Evolutionary conservation across 345 rosid species (phyloP), one percentile per base, ranked within the genome.

Genomic region (Ceriops zippeliana): DNA sequence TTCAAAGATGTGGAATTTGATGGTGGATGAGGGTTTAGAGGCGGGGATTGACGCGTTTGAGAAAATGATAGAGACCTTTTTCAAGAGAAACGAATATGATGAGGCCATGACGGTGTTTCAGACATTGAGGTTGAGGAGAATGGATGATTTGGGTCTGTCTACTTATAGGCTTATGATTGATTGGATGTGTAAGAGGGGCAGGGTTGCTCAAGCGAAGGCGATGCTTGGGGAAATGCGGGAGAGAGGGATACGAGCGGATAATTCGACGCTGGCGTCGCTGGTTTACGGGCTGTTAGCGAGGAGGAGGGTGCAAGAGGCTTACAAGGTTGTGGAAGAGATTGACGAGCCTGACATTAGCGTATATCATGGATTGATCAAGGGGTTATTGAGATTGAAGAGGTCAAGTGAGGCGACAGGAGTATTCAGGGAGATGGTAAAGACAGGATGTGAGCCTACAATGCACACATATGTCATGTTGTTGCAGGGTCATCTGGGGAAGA

Each of bases 401-500:
- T 79, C 92, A 19, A 58, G 81, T 5, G 91, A 90, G 26, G 96
- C 96, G 20, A 92, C 95, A 0, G 74, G 81, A 53, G 89, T 89
- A 57, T 90, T 93, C 64, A 81, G 97, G 64, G 89, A 82, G 80
- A 93, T 89, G 98, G 88, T 87, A 65, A 69, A 72, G 61, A 89
- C 80, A 76, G 91, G 92, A 2, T 87, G 93, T 5, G 97, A 93
- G 84, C 98, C 93, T 13, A 84, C 72, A 73, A 93, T 93, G 97
- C 98, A 90, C 58, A 90, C 98, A 0, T 93, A 93, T 65, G 70
- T 93, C 1, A 85, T 90, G 93, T 72, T 90, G 72, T 72, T 93
- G 82, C 93, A 90, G 67, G 98, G 93, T 17, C 98, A 89, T 80
- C 69, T 93, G 68, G 98, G 98, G 63, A 89, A 86, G 85, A 85